Base-by-base conservation (phyloP, 148 eudicot genomes). In the Amaranthus cruentus region DNA sequence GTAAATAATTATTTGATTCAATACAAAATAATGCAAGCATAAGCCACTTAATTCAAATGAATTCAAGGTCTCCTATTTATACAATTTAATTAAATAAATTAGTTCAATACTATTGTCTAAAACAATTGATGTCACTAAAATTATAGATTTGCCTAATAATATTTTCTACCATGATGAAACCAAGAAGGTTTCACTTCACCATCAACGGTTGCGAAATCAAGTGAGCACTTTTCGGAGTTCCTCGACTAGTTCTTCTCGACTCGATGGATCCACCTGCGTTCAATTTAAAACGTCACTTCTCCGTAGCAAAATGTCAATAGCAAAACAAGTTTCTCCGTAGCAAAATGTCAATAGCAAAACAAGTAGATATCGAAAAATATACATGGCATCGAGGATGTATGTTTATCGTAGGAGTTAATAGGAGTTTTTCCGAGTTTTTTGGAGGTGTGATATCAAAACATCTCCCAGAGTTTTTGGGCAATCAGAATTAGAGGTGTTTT, bases 231-330 rank as follows among this genome's bases (percentile, higher is more conserved):
- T 82, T 15, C 79, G 79, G 47, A 93, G 93, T 79, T 88, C 88
- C 21, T 84, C 89, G 60, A 86, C 75, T 75, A 93, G 83, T 69
- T 86, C 70, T 18, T 63, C 80, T 58, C 91, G 85, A 18, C 75
- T 76, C 13, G 86, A 69, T 68, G 93, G 85, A 68, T 90, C 91
- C 85, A 88, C 81, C 97, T 92, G 83, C 81, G 82, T 69, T 55
- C 53, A 21, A 14, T 49, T n/a, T 5, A 68, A 43, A 47, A 69
- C 9, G 15, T 62, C 48, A 64, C 8, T 4, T 21, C 28, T 3
- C 18, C 18, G 3, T 61, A 50, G n/a, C 44, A 60, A 11, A 6
- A 62, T 9, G 7, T 28, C 11, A 2, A 9, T 21, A 18, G 50
- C 4, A 21, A 15, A 10, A 10, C 47, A 10, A 15, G 28, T 9